A percentile compares a stretch with the other conserved stretches of the same genome.
Conservation (phyloP, 345 rosid genomes). For the Geranium rotundifolium region DNA sequence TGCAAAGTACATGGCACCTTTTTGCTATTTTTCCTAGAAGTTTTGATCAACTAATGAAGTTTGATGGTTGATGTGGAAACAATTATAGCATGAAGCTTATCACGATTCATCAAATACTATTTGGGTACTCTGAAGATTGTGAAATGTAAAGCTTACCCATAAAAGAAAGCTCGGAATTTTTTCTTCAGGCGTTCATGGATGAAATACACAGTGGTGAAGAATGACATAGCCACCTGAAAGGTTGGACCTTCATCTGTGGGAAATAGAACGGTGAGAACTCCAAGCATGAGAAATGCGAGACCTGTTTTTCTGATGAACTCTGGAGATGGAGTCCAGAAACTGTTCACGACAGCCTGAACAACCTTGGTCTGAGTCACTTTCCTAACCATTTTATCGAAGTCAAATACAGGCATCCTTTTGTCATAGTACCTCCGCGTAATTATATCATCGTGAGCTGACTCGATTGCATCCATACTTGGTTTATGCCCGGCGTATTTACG, state of each 20-base stretch:
- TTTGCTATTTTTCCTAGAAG: too few relatives aligned
- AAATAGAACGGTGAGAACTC: conserved; percentile 61
- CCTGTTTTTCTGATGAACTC: conserved; percentile 50
- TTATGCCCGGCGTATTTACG: conserved; percentile 70
- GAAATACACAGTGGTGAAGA: conserved; percentile 68
- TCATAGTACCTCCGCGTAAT: conserved; percentile 85
- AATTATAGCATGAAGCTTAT: too few relatives aligned
- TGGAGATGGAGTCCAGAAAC: conserved; percentile 66
- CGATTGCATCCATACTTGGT: conserved; percentile 88
- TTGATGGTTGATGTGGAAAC: too few relatives aligned
- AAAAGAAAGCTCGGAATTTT: conserved; percentile 57
- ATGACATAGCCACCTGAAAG: conserved; percentile 69
- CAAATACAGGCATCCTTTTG: conserved; percentile 62
- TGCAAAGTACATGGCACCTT: too few relatives aligned
- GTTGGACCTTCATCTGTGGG: conserved; percentile 99
- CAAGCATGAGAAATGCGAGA: conserved; percentile 60
- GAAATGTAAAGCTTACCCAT: conserved; percentile 40
- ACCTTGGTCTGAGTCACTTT: conserved; percentile 60
- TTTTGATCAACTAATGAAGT: too few relatives aligned
- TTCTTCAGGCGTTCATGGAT: conserved; percentile 60
- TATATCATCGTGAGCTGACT: conserved; percentile 89
- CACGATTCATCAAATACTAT: not conserved
- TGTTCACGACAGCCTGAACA: conserved; percentile 53
- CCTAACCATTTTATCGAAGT: conserved; percentile 60
- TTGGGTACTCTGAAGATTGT: not conserved